Percentiles rank a stretch among this genome's conserved stretches.
These are phyloP conservation scores for Amaranthus hypochondriacus DNA, from an alignment of 148 eudicot genomes.

Conservation along the genomic window DNA sequence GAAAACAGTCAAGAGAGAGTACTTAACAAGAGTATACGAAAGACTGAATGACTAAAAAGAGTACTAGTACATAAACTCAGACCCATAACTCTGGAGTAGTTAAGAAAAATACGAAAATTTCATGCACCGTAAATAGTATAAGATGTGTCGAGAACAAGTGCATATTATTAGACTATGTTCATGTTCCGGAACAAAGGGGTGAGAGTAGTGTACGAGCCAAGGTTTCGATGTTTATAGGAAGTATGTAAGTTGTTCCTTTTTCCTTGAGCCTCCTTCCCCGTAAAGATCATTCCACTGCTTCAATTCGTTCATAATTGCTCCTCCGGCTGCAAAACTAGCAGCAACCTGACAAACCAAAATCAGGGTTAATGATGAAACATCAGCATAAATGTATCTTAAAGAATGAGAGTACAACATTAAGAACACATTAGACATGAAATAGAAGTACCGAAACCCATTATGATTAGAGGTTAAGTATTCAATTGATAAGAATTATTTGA, in stretches of 20 bases:
- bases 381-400: neutral
- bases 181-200: neutral
- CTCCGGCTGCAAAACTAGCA: constrained; percentile 78
- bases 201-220: neutral
- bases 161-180: no score
- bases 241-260: constrained; percentile 78
- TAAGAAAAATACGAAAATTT: no score
- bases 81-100: no score
- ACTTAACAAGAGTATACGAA: no score
- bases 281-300: constrained; percentile 84
- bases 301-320: constrained; percentile 62
- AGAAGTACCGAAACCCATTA: neutral
- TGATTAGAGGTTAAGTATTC: no score
- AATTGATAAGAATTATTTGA: no score
- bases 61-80: no score
- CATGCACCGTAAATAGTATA: no score
- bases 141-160: no score
- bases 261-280: constrained; percentile 93
- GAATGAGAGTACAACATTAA: neutral
- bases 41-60: no score
- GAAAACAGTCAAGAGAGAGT: no score
- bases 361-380: neutral
- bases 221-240: constrained; percentile 37
- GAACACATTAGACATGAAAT: neutral
- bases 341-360: constrained; percentile 52